phyloP scores from a whole-genome alignment of 352 stramenopile species.

The Phytophthora citricola region DNA sequence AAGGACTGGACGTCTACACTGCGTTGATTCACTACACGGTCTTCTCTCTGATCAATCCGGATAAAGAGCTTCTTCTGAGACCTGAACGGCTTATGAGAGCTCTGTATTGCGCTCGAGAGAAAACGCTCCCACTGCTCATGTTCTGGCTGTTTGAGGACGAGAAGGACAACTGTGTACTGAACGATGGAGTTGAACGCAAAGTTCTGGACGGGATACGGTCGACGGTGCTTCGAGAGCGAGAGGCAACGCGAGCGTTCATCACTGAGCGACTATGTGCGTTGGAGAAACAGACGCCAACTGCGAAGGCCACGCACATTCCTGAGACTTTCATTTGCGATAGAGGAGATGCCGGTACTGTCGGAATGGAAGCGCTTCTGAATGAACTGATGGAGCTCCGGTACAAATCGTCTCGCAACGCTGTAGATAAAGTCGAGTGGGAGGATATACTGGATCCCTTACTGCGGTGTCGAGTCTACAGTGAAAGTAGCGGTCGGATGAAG shows the following conservation, averaged over 20 bases:
- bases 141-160: constrained; percentile 10
- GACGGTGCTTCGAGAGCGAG: constrained; percentile 8
- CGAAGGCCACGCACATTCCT: constrained; percentile 19
- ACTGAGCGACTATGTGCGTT: constrained; percentile 7
- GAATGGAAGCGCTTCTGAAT: neutral
- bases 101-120: constrained; percentile 12
- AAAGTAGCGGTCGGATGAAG: neutral
- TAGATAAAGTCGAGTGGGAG: neutral
- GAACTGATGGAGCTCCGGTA: constrained; percentile 16
- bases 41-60: constrained; percentile 9
- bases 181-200: neutral
- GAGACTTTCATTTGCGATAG: constrained; percentile 24
- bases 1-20: constrained; percentile 2
- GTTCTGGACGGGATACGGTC: neutral
- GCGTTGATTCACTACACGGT: constrained; percentile 10
- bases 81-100: neutral
- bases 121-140: constrained; percentile 14
- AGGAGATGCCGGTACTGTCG: neutral
- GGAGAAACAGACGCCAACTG: neutral
- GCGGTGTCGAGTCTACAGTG: constrained; percentile 12
- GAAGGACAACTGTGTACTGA: neutral
- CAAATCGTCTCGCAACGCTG: neutral
- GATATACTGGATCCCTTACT: constrained; percentile 21
- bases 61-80: neutral
- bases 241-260: constrained; percentile 14